phyloP scores from a whole-genome alignment of 1,139 yeast species.

The Suhomyces guaymorum region DNA sequence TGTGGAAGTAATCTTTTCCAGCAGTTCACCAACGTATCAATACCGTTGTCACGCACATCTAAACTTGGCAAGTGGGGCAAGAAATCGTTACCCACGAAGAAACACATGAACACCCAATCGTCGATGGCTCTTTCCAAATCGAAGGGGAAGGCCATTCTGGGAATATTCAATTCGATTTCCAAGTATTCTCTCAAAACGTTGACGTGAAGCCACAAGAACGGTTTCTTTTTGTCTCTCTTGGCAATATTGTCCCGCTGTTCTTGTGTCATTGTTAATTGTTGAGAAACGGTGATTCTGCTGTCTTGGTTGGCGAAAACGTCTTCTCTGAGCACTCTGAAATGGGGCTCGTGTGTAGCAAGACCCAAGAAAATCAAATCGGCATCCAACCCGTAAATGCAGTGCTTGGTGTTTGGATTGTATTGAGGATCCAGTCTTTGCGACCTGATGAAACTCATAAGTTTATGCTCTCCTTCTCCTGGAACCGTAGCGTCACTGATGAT shows the following conservation, averaged over 20 bases:
- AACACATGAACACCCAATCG: conserved; percentile 99
- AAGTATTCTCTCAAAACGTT: conserved; percentile 86
- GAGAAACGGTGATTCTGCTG: conserved; percentile 50
- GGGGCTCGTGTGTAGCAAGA: conserved; percentile 95
- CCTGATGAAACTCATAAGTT: conserved; percentile 91
- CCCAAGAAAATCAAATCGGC: conserved; percentile 98
- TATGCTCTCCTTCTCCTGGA: conserved; percentile 99
- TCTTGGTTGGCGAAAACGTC: conserved; percentile 82
- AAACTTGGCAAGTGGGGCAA: conserved; percentile 93
- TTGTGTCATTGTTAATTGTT: conserved; percentile 57
- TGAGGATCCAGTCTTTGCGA: conserved; percentile 81
- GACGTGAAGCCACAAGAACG: conserved; percentile 92
- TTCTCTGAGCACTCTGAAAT: conserved; percentile 89
- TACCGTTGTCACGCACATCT: conserved; percentile 93
- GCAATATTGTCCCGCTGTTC: conserved; percentile 56
- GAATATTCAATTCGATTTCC: conserved; percentile 74
- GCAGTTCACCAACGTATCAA: conserved; percentile 73
- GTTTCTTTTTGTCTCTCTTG: conserved; percentile 69
- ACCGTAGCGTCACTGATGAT: conserved; percentile 94
- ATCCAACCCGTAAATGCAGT: conserved; percentile 94
- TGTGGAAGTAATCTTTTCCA: conserved; percentile 78
- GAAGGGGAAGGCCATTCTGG: conserved; percentile 69
- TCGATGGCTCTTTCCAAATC: conserved; percentile 95
- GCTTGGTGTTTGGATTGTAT: conserved; percentile 86
- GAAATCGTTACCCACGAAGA: conserved; percentile 98